These are phyloP conservation scores for Pezicula rhizophila DNA, from an alignment of 2,329 filamentous ascomycete species.

Conservation along the genomic window DNA sequence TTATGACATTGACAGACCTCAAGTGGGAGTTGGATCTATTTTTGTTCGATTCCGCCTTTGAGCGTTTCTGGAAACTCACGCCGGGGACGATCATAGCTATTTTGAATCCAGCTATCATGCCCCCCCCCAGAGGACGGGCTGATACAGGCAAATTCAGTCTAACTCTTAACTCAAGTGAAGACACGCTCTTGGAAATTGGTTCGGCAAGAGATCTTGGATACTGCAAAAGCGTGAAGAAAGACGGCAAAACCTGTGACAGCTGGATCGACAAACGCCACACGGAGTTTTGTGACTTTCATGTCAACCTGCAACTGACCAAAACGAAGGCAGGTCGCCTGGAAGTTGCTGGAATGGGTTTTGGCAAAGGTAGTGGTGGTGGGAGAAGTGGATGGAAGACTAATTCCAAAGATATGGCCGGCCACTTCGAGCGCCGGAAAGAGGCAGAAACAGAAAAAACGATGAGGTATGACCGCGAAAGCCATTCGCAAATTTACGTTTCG, in stretches of 20 bases:
- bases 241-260: slow-evolving; percentile 70
- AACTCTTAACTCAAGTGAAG: slow-evolving; percentile 76
- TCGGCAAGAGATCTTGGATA: slow-evolving; percentile 78
- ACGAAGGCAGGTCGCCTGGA: slow-evolving; percentile 65
- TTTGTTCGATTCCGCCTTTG: slow-evolving; percentile 85
- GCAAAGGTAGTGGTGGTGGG: slow-evolving; percentile 26
- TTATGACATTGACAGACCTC: slow-evolving; percentile 79
- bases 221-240: slow-evolving; percentile 79
- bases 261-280: slow-evolving; percentile 90
- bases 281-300: slow-evolving; percentile 87
- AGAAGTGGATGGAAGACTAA: slow-evolving; percentile 23
- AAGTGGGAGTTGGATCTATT: slow-evolving; percentile 89
- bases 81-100: slow-evolving; percentile 89
- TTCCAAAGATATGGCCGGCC: slow-evolving; percentile 16
- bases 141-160: slow-evolving; percentile 83
- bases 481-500: slow-evolving; percentile 48
- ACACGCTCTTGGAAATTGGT: slow-evolving; percentile 87
- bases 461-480: slow-evolving; percentile 51
- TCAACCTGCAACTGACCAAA: slow-evolving; percentile 74
- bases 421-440: slow-evolving; percentile 17
- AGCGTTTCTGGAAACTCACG: slow-evolving; percentile 88
- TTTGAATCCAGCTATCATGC: slow-evolving; percentile 86
- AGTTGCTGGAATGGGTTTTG: slow-evolving; percentile 63
- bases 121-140: slow-evolving; percentile 66
- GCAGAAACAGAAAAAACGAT: slow-evolving; percentile 29